Conservation (phyloP, 2,329 filamentous ascomycete genomes). For the Cercospora sp. region DNA sequence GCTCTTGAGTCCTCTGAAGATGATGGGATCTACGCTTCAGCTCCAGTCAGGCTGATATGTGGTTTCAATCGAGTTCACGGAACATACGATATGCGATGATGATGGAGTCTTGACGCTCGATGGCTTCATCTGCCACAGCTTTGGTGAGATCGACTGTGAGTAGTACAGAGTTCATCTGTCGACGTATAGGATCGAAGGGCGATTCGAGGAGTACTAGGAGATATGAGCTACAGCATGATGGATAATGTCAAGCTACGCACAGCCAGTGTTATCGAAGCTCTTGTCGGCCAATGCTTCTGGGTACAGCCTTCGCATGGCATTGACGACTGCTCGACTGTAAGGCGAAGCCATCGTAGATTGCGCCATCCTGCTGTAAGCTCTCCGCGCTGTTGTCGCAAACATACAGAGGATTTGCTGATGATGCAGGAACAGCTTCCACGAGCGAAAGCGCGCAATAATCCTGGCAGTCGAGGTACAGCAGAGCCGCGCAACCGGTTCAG, state of each 20-base stretch:
- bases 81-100: slow-evolving; percentile 83
- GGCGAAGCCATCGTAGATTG: slow-evolving; percentile 51
- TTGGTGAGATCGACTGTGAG: slow-evolving; percentile 89
- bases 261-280: slow-evolving; percentile 93
- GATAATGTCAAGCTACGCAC: slow-evolving; percentile 40
- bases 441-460: neutral
- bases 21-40: slow-evolving; percentile 75
- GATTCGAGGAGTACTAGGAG: slow-evolving; percentile 66
- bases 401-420: slow-evolving; percentile 7
- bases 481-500: neutral
- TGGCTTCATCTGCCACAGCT: slow-evolving; percentile 86
- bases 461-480: neutral
- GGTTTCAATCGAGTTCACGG: neutral
- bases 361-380: slow-evolving; percentile 43
- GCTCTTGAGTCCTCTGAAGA: slow-evolving; percentile 89
- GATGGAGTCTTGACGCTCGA: slow-evolving; percentile 71
- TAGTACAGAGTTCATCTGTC: slow-evolving; percentile 67
- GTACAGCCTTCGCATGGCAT: slow-evolving; percentile 82
- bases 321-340: slow-evolving; percentile 69
- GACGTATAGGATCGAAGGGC: slow-evolving; percentile 58
- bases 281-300: slow-evolving; percentile 86
- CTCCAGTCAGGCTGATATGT: slow-evolving; percentile 30
- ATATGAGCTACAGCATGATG: neutral
- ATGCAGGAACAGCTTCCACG: neutral
- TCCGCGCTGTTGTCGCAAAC: slow-evolving; percentile 16